Conservation (phyloP, 495 filamentous ascomycete species). For the Hypoxylon lienhwacheense region DNA sequence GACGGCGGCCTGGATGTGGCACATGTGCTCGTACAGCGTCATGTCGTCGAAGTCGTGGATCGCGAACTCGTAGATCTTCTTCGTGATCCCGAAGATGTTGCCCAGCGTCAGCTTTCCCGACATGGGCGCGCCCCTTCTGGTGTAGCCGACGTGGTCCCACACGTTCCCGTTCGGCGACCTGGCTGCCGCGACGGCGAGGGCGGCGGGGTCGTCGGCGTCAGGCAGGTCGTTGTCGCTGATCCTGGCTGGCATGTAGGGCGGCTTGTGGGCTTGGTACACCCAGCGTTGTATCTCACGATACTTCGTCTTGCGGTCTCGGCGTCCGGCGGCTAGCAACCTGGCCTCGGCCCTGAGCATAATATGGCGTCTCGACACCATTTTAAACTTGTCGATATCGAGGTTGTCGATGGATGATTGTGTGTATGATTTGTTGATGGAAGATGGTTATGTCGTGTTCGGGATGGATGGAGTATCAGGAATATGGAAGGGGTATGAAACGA, state of each 20-base stretch:
- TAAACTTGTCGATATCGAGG: too few species aligned
- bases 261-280: constrained; percentile 5
- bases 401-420: too few species aligned
- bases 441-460: too few species aligned
- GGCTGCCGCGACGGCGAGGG: background rate
- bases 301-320: background rate
- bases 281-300: background rate
- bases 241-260: background rate
- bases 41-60: constrained; percentile 13
- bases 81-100: constrained; percentile 7
- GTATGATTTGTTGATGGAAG: background rate
- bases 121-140: background rate
- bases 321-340: constrained; percentile 7
- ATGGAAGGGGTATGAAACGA: too few species aligned
- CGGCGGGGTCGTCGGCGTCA: background rate
- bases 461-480: too few species aligned
- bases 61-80: background rate
- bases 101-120: background rate
- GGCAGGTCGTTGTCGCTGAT: too few species aligned
- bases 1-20: background rate
- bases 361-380: background rate
- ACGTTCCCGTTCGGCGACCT: background rate
- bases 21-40: constrained; percentile 9
- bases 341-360: constrained; percentile 5
- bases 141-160: background rate